A percentile compares a stretch with the other conserved stretches of the same genome.
phyloP scores from a whole-genome alignment of 371 early-diverging fungal genomes.

The Apophysomyces sp. region DNA sequence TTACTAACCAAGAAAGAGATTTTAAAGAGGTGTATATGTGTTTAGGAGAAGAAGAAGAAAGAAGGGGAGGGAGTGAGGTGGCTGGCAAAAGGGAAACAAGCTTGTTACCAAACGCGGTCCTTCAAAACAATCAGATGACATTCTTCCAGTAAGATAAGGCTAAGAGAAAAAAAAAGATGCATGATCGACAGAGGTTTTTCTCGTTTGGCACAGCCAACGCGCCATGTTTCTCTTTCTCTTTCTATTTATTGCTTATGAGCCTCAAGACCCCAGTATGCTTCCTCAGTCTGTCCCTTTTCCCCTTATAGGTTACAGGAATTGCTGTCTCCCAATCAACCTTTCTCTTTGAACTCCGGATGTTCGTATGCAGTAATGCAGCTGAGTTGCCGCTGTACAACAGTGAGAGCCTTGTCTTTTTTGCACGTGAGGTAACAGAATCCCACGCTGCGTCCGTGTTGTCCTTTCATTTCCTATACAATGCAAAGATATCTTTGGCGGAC shows the following conservation, averaged over 20 bases:
- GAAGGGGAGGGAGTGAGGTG: neutral
- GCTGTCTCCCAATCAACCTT: neutral
- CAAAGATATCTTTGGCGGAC: neutral
- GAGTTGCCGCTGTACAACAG: neutral
- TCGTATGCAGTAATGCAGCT: constrained; percentile 2
- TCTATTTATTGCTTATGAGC: neutral
- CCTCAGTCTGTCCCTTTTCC: neutral
- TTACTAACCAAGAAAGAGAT: neutral
- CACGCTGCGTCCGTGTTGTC: neutral
- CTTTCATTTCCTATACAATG: neutral
- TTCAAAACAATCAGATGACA: neutral
- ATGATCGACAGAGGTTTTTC: neutral
- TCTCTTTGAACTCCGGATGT: neutral
- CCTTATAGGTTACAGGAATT: neutral
- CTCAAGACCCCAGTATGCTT: too few species aligned
- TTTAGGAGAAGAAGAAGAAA: constrained; percentile 1
- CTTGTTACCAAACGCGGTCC: neutral
- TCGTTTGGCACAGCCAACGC: neutral
- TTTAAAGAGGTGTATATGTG: neutral
- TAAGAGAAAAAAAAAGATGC: neutral
- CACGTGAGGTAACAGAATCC: neutral
- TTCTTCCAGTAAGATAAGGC: neutral
- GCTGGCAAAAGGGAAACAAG: neutral
- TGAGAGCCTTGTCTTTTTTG: neutral
- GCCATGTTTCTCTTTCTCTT: neutral